phyloP scores from a whole-genome alignment of 2,329 filamentous ascomycete genomes.

The Botrytis porri region DNA sequence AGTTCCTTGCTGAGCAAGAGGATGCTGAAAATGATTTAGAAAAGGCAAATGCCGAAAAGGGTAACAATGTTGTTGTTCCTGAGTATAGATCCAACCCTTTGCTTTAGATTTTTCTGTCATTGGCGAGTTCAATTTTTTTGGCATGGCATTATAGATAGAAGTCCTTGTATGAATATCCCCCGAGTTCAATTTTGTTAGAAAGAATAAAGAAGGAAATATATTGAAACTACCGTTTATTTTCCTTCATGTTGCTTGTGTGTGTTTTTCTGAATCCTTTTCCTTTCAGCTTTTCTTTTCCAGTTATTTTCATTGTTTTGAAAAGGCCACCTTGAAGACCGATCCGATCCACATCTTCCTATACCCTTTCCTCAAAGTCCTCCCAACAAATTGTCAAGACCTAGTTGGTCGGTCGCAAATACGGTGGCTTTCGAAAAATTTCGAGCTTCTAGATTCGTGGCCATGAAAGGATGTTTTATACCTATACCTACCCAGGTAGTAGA shows the following conservation, averaged over 20 bases:
- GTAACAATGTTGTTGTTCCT: constrained; percentile 53
- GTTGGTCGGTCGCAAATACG: neutral
- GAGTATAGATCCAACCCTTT: constrained; percentile 64
- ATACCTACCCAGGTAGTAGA: no score
- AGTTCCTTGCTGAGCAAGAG: constrained; percentile 71
- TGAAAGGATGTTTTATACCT: neutral
- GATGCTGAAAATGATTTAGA: constrained; percentile 37
- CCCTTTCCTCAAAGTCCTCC: neutral
- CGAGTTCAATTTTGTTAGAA: neutral
- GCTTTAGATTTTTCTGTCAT: constrained; percentile 42
- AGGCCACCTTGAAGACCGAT: neutral
- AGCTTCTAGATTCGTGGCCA: neutral
- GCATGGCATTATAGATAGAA: constrained; percentile 3
- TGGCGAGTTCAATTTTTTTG: neutral
- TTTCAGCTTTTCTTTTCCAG: neutral
- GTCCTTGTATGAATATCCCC: neutral
- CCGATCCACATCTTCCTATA: neutral
- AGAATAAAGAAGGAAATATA: neutral
- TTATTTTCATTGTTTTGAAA: neutral
- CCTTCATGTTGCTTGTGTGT: no score
- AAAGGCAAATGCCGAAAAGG: constrained; percentile 43
- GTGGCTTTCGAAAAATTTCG: neutral
- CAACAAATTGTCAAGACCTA: neutral
- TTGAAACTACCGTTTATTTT: neutral
- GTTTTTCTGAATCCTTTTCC: neutral